Percentiles rank a stretch among this genome's conserved stretches.
Evolutionary conservation across 2,329 filamentous ascomycete species (phyloP).

Genomic region (Cytospora piceae): DNA sequence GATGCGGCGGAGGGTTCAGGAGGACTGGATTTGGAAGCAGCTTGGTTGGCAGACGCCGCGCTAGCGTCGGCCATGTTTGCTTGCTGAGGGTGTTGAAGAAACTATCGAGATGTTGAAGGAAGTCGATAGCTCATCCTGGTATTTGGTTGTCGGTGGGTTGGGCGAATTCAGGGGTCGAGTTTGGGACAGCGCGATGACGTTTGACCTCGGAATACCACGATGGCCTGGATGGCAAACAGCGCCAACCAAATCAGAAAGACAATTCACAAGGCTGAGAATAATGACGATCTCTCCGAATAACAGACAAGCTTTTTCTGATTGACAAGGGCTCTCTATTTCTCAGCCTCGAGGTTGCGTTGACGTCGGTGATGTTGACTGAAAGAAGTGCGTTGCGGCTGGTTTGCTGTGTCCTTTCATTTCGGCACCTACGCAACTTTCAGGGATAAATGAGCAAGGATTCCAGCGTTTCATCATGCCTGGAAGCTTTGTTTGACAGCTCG

Average conservation of each 20-base stretch:
- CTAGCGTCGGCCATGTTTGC: conserved; percentile 28
- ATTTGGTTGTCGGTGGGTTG: background rate
- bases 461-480: conserved; percentile 27
- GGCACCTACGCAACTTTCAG: conserved; percentile 1
- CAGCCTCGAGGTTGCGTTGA: conserved; percentile 27
- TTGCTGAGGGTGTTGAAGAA: background rate
- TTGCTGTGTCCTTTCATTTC: conserved; percentile 21
- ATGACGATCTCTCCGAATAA: conserved; percentile 8
- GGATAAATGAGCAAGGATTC: conserved; percentile 18
- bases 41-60: conserved; percentile 14
- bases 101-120: conserved; percentile 15
- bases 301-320: conserved; percentile 5
- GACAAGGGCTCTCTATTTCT: conserved; percentile 3
- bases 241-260: background rate
- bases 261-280: conserved; percentile 8
- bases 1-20: background rate
- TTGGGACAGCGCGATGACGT: conserved; percentile 17
- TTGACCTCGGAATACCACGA: background rate
- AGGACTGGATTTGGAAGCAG: conserved; percentile 16
- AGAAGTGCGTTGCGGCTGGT: conserved; percentile 20
- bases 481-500: conserved; percentile 26
- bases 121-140: conserved; percentile 21
- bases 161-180: conserved; percentile 19
- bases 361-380: conserved; percentile 28
- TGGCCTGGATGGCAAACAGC: background rate